phyloP scores from a whole-genome alignment of 768 basidiomycete species.

The Lentinula lateritia region DNA sequence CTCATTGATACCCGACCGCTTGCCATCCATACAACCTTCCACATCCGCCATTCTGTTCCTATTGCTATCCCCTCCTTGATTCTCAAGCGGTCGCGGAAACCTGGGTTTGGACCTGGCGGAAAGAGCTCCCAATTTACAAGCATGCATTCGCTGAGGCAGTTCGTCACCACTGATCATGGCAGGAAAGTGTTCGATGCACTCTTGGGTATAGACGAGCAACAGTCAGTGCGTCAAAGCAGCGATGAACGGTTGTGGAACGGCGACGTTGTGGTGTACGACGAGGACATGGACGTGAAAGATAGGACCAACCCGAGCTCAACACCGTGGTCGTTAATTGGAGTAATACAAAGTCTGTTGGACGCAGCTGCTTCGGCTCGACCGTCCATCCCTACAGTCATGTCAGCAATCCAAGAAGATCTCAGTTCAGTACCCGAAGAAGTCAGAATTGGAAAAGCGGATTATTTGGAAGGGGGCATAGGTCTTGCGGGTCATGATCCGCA shows the following conservation, averaged over 20 bases:
- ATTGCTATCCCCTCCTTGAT: conserved; percentile 88
- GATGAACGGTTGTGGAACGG: conserved; percentile 64
- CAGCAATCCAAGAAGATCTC: background rate
- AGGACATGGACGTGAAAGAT: conserved; percentile 69
- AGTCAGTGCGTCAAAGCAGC: too few species aligned
- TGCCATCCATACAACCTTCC: conserved; percentile 56
- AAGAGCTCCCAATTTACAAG: conserved; percentile 36
- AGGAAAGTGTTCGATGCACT: conserved; percentile 67
- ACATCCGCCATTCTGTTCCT: conserved; percentile 69
- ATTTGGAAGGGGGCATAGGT: conserved; percentile 68
- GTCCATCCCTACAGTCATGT: background rate
- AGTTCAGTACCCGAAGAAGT: background rate
- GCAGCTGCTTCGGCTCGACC: background rate
- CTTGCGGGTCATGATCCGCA: conserved; percentile 53
- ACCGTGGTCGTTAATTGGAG: conserved; percentile 66
- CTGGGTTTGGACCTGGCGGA: conserved; percentile 41
- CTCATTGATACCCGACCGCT: conserved; percentile 81
- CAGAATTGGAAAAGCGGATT: conserved; percentile 50
- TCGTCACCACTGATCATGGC: conserved; percentile 74
- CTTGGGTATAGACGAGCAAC: conserved; percentile 24
- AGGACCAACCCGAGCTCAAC: conserved; percentile 47
- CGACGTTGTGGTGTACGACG: conserved; percentile 70
- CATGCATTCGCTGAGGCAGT: conserved; percentile 68
- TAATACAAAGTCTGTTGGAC: conserved; percentile 52
- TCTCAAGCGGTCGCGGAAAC: conserved; percentile 76